Percentiles rank a stretch among this genome's conserved stretches.
Evolutionary conservation across 495 filamentous ascomycete genomes (phyloP).

Genomic region (Tuber borchii): DNA sequence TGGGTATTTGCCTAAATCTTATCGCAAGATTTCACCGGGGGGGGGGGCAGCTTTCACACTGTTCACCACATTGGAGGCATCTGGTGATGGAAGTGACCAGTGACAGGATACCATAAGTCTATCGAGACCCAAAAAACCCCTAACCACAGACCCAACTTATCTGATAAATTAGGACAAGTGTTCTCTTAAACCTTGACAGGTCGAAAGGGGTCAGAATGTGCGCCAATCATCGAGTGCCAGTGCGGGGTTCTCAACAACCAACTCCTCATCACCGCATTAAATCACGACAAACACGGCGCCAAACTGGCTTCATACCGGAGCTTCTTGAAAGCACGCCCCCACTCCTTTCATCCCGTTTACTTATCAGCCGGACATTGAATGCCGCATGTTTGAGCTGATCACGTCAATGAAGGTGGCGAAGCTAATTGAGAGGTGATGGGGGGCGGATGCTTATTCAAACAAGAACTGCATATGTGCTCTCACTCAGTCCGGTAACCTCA

Average conservation of each 20-base stretch:
- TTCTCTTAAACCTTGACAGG: background rate
- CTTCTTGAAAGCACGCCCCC: background rate
- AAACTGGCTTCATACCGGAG: background rate
- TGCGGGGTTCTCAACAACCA: background rate
- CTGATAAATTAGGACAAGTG: constrained; percentile 3
- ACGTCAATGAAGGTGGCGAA: background rate
- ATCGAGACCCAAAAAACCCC: background rate
- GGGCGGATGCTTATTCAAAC: background rate
- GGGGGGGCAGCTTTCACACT: background rate
- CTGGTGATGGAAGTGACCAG: background rate
- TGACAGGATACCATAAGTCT: background rate
- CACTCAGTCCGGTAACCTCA: background rate
- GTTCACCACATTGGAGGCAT: background rate
- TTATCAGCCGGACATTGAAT: background rate
- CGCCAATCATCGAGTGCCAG: background rate
- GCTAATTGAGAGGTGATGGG: background rate
- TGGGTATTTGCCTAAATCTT: constrained; percentile 1
- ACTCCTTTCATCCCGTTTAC: background rate
- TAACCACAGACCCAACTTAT: background rate
- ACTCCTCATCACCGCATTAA: background rate
- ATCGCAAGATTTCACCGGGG: background rate
- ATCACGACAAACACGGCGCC: background rate
- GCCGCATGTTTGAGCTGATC: background rate
- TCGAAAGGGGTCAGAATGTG: background rate
- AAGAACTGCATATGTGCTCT: background rate